A percentile compares a stretch with the other conserved stretches of the same genome.
phyloP scores from a whole-genome alignment of 2,329 filamentous ascomycete species.

The Colletotrichum sp. region DNA sequence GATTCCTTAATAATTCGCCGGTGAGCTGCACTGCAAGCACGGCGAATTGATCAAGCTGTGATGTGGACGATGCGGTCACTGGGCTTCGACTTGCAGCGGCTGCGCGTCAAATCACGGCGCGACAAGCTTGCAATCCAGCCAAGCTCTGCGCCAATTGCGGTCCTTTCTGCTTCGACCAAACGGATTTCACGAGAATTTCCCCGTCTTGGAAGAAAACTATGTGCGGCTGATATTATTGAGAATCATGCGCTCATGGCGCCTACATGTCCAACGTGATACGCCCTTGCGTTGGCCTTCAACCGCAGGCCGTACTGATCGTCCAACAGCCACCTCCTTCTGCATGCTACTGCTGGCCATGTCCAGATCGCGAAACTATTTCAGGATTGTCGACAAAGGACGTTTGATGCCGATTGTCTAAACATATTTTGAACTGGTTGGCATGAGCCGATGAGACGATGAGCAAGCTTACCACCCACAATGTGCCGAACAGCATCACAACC shows the following conservation, averaged over 20 bases:
- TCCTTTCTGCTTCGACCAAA: background rate
- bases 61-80: background rate
- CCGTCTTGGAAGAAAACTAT: background rate
- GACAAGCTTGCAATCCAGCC: background rate
- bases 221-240: background rate
- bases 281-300: background rate
- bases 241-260: background rate
- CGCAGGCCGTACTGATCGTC: background rate
- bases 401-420: background rate
- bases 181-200: background rate
- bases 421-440: background rate
- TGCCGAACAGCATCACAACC: background rate
- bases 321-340: background rate
- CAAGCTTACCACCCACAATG: background rate
- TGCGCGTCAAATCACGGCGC: background rate
- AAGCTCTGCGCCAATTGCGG: background rate
- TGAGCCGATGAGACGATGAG: background rate
- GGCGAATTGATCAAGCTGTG: background rate
- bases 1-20: background rate
- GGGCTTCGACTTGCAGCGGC: background rate
- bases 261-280: background rate
- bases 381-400: background rate
- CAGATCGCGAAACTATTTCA: background rate
- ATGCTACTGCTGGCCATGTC: accelerated
- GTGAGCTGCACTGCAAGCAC: background rate